Evolutionary conservation across 78 protist genomes (phyloP).

Genomic region (Cavenderia fasciculata): DNA sequence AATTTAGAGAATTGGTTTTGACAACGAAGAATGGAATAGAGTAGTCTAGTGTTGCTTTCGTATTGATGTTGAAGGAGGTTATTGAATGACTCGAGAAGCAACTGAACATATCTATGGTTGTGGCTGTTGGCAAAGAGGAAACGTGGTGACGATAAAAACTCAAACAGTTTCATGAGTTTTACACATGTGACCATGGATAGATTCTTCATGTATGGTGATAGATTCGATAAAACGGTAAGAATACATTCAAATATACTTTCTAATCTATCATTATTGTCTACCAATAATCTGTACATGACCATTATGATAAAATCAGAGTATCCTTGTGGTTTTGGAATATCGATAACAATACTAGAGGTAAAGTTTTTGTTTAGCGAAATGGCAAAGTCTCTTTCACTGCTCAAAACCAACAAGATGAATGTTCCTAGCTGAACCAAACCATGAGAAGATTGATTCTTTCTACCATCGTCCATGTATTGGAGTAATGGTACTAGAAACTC

Average conservation of each 20-base stretch:
- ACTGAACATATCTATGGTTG: slow-evolving; percentile 66
- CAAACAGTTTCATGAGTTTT: slow-evolving; percentile 80
- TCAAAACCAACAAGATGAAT: slow-evolving; percentile 61
- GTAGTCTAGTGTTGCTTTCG: slow-evolving; percentile 82
- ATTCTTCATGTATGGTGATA: slow-evolving; percentile 86
- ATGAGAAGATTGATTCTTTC: slow-evolving; percentile 44
- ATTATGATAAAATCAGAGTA: slow-evolving; percentile 55
- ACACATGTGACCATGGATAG: slow-evolving; percentile 79
- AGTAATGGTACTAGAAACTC: slow-evolving; percentile 47
- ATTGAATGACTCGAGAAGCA: slow-evolving; percentile 80
- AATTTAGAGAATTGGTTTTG: slow-evolving; percentile 63
- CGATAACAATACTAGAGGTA: slow-evolving; percentile 2
- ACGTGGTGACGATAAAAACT: slow-evolving; percentile 44
- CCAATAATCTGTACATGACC: slow-evolving; percentile 46
- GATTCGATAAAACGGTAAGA: slow-evolving; percentile 79
- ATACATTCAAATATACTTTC: slow-evolving; percentile 77
- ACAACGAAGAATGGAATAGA: slow-evolving; percentile 80
- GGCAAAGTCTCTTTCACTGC: slow-evolving; percentile 84
- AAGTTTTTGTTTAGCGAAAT: slow-evolving; percentile 69
- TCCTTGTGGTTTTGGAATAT: slow-evolving; percentile 46
- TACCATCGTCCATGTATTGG: slow-evolving; percentile 80
- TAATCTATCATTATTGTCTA: slow-evolving; percentile 30
- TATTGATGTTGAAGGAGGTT: slow-evolving; percentile 88
- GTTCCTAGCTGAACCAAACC: slow-evolving; percentile 75
- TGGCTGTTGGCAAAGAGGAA: slow-evolving; percentile 46